A percentile compares a stretch with the other conserved stretches of the same genome.
phyloP scores from a whole-genome alignment of 2,329 filamentous ascomycete species.

The Pseudogymnoascus sp. region DNA sequence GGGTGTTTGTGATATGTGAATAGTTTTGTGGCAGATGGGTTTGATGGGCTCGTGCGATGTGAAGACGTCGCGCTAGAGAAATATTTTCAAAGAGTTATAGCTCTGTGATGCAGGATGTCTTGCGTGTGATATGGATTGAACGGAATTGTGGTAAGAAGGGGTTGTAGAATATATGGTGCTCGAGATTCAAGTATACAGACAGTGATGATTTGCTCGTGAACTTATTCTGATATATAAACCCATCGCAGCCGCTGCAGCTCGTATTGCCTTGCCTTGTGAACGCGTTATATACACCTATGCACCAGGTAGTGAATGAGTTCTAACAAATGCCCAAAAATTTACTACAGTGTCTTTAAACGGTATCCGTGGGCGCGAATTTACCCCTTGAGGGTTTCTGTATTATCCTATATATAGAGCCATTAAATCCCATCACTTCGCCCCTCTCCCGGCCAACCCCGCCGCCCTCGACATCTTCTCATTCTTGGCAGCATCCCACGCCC shows the following conservation, averaged over 20 bases:
- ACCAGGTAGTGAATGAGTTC: neutral
- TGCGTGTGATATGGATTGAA: neutral
- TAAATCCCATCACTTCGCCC: conserved; percentile 37
- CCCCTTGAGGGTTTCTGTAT: neutral
- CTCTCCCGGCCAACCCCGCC: conserved; percentile 47
- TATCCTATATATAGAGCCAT: neutral
- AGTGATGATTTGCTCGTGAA: no score
- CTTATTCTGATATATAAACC: neutral
- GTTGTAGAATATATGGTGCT: no score
- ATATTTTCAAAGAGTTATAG: neutral
- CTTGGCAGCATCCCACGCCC: conserved; percentile 50
- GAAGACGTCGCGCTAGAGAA: neutral
- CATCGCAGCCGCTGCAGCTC: neutral
- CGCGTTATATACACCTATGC: neutral
- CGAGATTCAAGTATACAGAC: neutral
- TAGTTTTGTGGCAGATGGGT: neutral
- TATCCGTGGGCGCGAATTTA: neutral
- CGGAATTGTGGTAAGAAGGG: neutral
- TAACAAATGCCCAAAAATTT: neutral
- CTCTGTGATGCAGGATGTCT: neutral
- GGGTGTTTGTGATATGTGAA: neutral
- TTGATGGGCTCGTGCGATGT: neutral
- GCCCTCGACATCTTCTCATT: conserved; percentile 48
- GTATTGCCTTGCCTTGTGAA: neutral
- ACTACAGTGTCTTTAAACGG: neutral